Evolutionary conservation across 495 filamentous ascomycete species (phyloP), one percentile per base, ranked within the genome.

Genomic region (Chaetomium fimeti): DNA sequence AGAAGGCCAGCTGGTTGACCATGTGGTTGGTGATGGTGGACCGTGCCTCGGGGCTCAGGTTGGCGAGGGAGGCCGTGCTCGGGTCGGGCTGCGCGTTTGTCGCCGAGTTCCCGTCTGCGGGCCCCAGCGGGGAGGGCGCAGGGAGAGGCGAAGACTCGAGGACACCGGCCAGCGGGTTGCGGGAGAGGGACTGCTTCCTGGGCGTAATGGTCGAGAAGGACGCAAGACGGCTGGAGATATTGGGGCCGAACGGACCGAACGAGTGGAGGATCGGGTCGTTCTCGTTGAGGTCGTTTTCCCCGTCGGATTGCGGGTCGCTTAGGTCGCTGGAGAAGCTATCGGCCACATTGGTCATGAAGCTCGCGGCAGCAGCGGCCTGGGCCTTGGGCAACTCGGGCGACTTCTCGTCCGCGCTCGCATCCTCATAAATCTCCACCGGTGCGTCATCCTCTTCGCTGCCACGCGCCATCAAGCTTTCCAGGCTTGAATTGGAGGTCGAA

Each of bases 1-100:
- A 97, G 74, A 89, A 98, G n/a, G 95, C 93, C 22, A 98, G 82
- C 75, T 98, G 94, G 74, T 98, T 98, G 70, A 90, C 82, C 57
- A 93, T 87, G 71, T 98, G 95, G 72, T 97, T 92, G 49, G 76
- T 75, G 58, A 88, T 74, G 69, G 83, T 77, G n/a, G 67, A 60
- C 2, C 36, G 68, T 38, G 69, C 43, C 8, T 68, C 75, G 61
- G 60, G 57, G 70, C 77, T 55, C 71, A 78, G 52, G n/a, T 61
- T 57, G 36, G 43, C 49, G 28, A 48, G 24, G 18, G 43, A n/a
- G 11, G 53, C 62, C 38, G 60, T 38, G 16, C 28, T 60, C 3
- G 20, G 22, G 2, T 52, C n/a, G 13, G 54, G 29, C n/a, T 48
- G 60, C 28, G 47, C 38, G 57, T 60, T 61, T 25, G 51, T 27